Base-by-base conservation (phyloP, 2,329 filamentous ascomycete species). In the Lizonia empirigonia region DNA sequence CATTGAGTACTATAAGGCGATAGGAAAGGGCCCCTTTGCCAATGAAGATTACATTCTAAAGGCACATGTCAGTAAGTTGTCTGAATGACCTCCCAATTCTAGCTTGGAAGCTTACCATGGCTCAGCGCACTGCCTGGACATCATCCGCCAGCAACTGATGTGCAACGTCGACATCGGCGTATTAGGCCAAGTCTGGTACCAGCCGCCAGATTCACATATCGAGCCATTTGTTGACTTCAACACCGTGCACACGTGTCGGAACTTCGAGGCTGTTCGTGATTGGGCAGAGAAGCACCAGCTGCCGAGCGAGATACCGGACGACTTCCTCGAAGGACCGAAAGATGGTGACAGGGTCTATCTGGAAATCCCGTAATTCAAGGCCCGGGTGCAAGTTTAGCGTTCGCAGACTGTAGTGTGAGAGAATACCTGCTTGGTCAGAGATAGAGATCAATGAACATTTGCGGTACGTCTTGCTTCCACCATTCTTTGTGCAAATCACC, bases 71-170 rank as follows among this genome's bases (percentile, higher is more conserved):
- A 82, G 82, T 85, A 72, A 69, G 81, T 77, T 23, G 9, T 6
- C 5, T 10, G n/a, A n/a, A n/a, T n/a, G n/a, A n/a, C 29, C 20
- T 19, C 35, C 9, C 22, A 22, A 3, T 33, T 34, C 27, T 4
- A 2, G 3, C 26, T 10, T 23, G 9, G 10, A 30, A 24, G 59
- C 56, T 23, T 4, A 13, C 7, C 3, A 0, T 18, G 8, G 23
- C 16, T 34, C 20, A 65, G 64, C 80, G 3, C 84, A 87, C 53
- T 87, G 85, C 46, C 75, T 86, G 16, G 85, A 87, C 53, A 82
- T 81, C 5, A 56, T 86, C 34, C 82, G 84, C 1, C 84, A 87
- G 60, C 81, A 85, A 15, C 74, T 87, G 19, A 86, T 86, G 82
- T 87, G 84, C 65, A 82, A 79, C 20, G 74, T 81, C 29, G 84